phyloP scores from a whole-genome alignment of 345 rosid genomes.

The Linum usitatissimum region DNA sequence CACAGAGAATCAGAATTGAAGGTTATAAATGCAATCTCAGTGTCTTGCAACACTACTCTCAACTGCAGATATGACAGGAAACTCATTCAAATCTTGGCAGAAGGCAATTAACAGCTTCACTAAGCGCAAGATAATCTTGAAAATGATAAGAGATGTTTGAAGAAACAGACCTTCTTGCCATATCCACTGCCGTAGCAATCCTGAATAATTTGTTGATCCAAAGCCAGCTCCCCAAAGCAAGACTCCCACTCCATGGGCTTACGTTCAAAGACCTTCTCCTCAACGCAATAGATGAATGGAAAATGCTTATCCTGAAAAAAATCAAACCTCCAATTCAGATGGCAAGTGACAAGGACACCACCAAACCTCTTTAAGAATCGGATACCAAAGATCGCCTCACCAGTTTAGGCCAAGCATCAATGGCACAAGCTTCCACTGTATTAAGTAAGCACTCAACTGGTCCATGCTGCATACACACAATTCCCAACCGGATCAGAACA shows the following conservation, averaged over 20 bases:
- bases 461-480: slow-evolving; percentile 53
- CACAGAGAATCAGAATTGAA: background rate
- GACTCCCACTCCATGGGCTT: slow-evolving; percentile 57
- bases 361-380: background rate
- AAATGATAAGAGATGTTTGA: background rate
- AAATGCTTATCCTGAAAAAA: slow-evolving; percentile 62
- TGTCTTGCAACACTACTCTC: background rate
- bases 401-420: slow-evolving; percentile 62
- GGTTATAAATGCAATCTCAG: background rate
- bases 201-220: slow-evolving; percentile 39
- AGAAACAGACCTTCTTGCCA: slow-evolving; percentile 48
- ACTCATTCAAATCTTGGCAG: background rate
- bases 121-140: background rate
- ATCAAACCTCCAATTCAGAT: background rate
- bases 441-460: slow-evolving; percentile 68
- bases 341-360: background rate
- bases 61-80: background rate
- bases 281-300: slow-evolving; percentile 62
- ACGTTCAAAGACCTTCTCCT: slow-evolving; percentile 43
- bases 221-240: slow-evolving; percentile 49
- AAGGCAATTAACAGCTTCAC: too few species aligned
- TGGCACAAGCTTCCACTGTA: slow-evolving; percentile 84
- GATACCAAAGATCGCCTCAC: slow-evolving; percentile 22
- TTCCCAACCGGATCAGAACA: background rate
- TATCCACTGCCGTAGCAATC: slow-evolving; percentile 55